These are phyloP conservation scores for Turnera subulata DNA, from an alignment of 345 rosid species.

Conservation along the genomic window DNA sequence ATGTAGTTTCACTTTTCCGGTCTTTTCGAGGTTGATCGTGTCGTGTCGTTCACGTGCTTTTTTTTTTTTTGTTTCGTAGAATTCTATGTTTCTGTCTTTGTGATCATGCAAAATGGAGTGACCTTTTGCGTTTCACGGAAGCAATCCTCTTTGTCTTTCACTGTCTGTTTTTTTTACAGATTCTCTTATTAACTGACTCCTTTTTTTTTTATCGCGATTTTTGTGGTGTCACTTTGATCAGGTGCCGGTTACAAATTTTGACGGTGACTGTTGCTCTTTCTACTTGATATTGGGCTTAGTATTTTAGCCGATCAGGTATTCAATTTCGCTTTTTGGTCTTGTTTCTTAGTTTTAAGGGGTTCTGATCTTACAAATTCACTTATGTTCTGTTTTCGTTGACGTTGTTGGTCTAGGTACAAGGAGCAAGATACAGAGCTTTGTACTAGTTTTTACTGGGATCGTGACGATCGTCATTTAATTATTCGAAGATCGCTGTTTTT, in stretches of 20 bases:
- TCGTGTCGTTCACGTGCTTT: not conserved
- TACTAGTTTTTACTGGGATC: not conserved
- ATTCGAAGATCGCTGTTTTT: not conserved
- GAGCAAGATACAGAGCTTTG: slow-evolving; percentile 6
- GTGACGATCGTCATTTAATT: slow-evolving; percentile 4
- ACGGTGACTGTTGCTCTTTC: slow-evolving; percentile 5
- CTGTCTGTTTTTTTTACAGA: not conserved
- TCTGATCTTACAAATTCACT: not conserved
- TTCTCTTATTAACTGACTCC: not conserved
- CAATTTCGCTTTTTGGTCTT: not conserved
- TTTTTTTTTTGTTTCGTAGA: no score
- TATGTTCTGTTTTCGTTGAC: slow-evolving; percentile 8
- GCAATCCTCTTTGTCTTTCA: not conserved
- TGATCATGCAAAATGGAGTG: no score
- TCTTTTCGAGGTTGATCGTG: not conserved
- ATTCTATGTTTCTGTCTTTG: not conserved
- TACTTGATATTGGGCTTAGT: no score
- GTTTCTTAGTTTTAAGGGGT: not conserved
- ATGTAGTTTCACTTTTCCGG: not conserved
- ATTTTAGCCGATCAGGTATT: no score
- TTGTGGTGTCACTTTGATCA: slow-evolving; percentile 18
- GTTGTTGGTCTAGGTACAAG: slow-evolving; percentile 14
- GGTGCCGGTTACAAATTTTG: slow-evolving; percentile 17
- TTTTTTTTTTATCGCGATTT: not conserved
- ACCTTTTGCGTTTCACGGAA: not conserved